Evolutionary conservation across 768 basidiomycete species (phyloP).

Genomic region (Lyophyllum semitale): DNA sequence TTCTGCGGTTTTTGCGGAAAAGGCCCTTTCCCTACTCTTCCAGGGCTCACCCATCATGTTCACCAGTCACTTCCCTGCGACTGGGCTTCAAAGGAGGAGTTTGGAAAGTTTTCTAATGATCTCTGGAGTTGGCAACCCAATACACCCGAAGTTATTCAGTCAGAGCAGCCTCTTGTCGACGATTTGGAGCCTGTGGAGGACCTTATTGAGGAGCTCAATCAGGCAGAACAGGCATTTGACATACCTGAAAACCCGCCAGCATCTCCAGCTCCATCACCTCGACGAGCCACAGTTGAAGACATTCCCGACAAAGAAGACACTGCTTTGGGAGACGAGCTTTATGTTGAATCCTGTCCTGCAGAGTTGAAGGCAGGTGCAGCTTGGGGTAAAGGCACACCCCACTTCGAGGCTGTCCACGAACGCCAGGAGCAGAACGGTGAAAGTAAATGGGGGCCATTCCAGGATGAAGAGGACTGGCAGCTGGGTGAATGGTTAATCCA

Average conservation of each 20-base stretch:
- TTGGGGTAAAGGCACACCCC: background rate
- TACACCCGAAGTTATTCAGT: background rate
- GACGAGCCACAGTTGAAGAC: background rate
- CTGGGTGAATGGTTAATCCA: constrained; percentile 34
- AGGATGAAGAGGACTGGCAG: constrained; percentile 7
- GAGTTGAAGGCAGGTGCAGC: background rate
- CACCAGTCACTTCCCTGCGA: background rate
- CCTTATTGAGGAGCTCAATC: background rate
- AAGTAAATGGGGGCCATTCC: background rate
- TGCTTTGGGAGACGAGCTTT: background rate
- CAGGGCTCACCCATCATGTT: background rate
- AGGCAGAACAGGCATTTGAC: background rate
- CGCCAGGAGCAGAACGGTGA: background rate
- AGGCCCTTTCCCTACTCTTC: constrained; percentile 3
- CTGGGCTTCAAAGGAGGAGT: background rate
- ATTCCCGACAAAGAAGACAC: background rate
- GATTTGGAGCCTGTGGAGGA: background rate
- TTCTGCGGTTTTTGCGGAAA: constrained; percentile 6
- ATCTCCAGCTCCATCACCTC: background rate
- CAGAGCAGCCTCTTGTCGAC: background rate
- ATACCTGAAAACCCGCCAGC: background rate
- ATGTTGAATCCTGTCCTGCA: background rate
- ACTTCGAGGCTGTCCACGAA: background rate
- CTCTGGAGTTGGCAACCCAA: background rate
- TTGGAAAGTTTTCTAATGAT: background rate